These are phyloP conservation scores for Fusarium continuum DNA, from an alignment of 2,329 filamentous ascomycete genomes.

Conservation along the genomic window DNA sequence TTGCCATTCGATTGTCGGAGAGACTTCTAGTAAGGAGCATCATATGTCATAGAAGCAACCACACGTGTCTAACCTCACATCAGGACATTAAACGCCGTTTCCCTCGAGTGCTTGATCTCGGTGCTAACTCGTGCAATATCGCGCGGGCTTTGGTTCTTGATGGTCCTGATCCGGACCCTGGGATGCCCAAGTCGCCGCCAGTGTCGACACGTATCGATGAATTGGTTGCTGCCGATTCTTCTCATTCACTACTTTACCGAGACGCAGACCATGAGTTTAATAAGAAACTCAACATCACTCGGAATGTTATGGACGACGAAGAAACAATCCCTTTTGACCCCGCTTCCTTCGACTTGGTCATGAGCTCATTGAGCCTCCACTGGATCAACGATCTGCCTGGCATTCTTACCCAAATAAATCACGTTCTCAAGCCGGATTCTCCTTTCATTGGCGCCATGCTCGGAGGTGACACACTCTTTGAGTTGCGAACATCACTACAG, in stretches of 20 bases:
- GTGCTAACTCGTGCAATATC: constrained; percentile 95
- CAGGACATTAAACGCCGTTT: constrained; percentile 94
- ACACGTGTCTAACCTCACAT: constrained; percentile 21
- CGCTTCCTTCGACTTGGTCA: constrained; percentile 84
- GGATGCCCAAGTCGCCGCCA: constrained; percentile 68
- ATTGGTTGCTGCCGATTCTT: constrained; percentile 85
- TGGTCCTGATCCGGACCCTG: constrained; percentile 69
- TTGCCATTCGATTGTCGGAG: constrained; percentile 84
- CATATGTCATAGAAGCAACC: not conserved
- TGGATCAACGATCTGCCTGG: constrained; percentile 98
- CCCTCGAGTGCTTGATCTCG: constrained; percentile 85
- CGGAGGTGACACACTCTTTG: constrained; percentile 91
- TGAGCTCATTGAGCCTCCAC: constrained; percentile 90
- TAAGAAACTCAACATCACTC: constrained; percentile 73
- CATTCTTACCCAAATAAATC: constrained; percentile 84
- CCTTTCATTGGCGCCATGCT: constrained; percentile 97
- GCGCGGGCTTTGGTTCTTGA: constrained; percentile 79
- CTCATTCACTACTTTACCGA: constrained; percentile 78
- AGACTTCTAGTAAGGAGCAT: constrained; percentile 72
- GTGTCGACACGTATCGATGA: constrained; percentile 76
- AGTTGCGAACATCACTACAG: constrained; percentile 92
- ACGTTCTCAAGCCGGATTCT: constrained; percentile 85
- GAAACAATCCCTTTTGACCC: constrained; percentile 80
- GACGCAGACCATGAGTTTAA: constrained; percentile 82
- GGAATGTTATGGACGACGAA: constrained; percentile 77